Base-by-base conservation (phyloP, 2,329 filamentous ascomycete species). In the Xylariales sp. region DNA sequence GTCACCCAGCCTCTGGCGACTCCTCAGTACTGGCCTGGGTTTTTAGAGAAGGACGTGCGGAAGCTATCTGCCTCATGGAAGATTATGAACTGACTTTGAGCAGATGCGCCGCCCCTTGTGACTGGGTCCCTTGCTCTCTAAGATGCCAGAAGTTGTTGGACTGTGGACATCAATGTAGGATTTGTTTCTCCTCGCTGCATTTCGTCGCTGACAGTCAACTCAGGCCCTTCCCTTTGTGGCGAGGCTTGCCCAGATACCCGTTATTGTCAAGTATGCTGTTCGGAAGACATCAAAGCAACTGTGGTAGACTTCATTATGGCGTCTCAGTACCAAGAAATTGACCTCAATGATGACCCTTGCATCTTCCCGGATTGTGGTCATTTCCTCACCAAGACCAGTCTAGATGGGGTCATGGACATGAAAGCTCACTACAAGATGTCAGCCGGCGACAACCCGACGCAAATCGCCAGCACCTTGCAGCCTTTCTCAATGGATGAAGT, bases 291-390 rank as follows among this genome's bases (percentile, higher is more conserved):
- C 28, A 73, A 72, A 34, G 57, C 63, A 2, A 61, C 58, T 4
- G 45, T 59, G 2, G 80, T 83, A 0, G 83, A 87, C 49, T 69
- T 77, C 27, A 64, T 84, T 20, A 61, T 71, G 53, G 63, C 74
- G 46, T 63, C 65, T 24, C 58, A 65, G 1, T 88, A 83, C 53
- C 51, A 52, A 0, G 76, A 85, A 1, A 63, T 80, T 15, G 62
- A 85, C 48, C 53, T 85, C 1, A 59, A 82, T 27, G 65, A 78
- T 10, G 69, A 72, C 1, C 82, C 84, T 1, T 78, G 76, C 46
- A 70, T 87, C 16, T 71, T 86, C 35, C 75, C 76, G 0, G 58
- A 62, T 3, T 88, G 82, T 46, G 79, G 80, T 0, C 83, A 88
- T 53, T 70, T 85, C 46, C 61, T 81, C 37, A 83, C 79, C 0